These are phyloP conservation scores for Sporodiniella umbellata DNA, from an alignment of 371 early-diverging fungal genomes.

Conservation along the genomic window DNA sequence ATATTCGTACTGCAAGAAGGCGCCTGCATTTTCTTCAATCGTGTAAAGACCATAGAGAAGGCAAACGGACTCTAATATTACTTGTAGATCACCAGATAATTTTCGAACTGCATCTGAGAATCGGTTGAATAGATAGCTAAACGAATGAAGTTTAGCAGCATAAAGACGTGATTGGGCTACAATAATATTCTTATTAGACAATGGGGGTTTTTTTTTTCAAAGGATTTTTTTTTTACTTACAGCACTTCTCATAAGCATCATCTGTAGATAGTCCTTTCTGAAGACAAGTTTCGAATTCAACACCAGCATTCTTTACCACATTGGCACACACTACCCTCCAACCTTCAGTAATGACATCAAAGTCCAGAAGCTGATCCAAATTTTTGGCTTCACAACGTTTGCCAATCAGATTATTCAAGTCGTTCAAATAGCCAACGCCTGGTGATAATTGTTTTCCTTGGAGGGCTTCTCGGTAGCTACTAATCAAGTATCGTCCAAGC, in stretches of 20 bases:
- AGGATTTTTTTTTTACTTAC: constrained; percentile 23
- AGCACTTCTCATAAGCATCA: constrained; percentile 84
- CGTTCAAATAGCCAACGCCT: constrained; percentile 80
- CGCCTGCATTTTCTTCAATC: constrained; percentile 79
- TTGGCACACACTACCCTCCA: constrained; percentile 84
- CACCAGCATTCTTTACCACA: constrained; percentile 78
- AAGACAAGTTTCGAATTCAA: constrained; percentile 70
- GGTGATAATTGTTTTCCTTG: constrained; percentile 73
- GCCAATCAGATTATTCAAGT: constrained; percentile 46
- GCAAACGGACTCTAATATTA: constrained; percentile 66
- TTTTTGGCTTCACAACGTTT: constrained; percentile 51
- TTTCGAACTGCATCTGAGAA: constrained; percentile 73
- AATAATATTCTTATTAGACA: background rate
- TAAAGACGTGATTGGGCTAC: constrained; percentile 68
- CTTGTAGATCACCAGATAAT: constrained; percentile 40
- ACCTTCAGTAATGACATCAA: constrained; percentile 71
- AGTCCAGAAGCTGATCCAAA: constrained; percentile 52
- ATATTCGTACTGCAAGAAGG: constrained; percentile 84
- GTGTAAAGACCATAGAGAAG: constrained; percentile 80
- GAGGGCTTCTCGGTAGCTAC: constrained; percentile 74
- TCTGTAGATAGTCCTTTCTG: constrained; percentile 69
- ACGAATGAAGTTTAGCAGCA: constrained; percentile 85
- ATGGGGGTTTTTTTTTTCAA: background rate
- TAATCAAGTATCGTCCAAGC: constrained; percentile 84
- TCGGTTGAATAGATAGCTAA: constrained; percentile 83